Conservation (phyloP, 495 filamentous ascomycete genomes). For the Geopyxis carbonaria region DNA sequence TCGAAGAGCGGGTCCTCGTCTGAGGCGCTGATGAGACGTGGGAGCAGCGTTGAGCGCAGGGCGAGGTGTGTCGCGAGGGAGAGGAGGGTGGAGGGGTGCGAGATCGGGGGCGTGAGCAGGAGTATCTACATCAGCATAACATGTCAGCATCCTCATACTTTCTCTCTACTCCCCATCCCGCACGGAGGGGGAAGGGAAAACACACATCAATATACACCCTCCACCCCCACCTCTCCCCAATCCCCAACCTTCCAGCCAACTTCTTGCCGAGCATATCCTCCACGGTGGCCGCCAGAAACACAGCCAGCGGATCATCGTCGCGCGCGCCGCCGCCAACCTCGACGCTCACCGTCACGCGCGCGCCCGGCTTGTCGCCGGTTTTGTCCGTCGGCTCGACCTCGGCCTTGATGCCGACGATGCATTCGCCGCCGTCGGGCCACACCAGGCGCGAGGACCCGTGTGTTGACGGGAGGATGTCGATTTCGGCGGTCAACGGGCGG, state of each 20-base stretch:
- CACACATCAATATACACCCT: conserved; percentile 85
- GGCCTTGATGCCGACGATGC: conserved; percentile 83
- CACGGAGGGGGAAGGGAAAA: conserved; percentile 12
- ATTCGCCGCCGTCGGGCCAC: conserved; percentile 88
- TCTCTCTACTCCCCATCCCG: background rate
- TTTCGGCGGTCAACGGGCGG: conserved; percentile 76
- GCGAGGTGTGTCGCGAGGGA: conserved; percentile 89
- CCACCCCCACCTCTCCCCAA: conserved; percentile 88
- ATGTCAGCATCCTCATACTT: too few species aligned
- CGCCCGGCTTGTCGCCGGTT: conserved; percentile 24
- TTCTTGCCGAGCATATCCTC: conserved; percentile 62
- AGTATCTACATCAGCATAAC: conserved; percentile 50
- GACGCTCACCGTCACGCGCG: conserved; percentile 21
- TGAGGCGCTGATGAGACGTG: conserved; percentile 59
- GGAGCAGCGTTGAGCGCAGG: conserved; percentile 74
- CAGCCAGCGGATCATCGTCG: conserved; percentile 78
- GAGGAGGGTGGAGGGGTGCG: conserved; percentile 81
- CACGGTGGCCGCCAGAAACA: conserved; percentile 74
- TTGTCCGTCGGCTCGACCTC: conserved; percentile 50
- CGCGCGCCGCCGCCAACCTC: conserved; percentile 41
- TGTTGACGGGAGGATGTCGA: conserved; percentile 67
- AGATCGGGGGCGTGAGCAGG: conserved; percentile 75
- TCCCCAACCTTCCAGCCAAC: conserved; percentile 55
- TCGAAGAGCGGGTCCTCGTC: conserved; percentile 96
- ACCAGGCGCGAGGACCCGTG: conserved; percentile 88